Evolutionary conservation across 768 basidiomycete species (phyloP).

Genomic region (Podaxis pistillaris): DNA sequence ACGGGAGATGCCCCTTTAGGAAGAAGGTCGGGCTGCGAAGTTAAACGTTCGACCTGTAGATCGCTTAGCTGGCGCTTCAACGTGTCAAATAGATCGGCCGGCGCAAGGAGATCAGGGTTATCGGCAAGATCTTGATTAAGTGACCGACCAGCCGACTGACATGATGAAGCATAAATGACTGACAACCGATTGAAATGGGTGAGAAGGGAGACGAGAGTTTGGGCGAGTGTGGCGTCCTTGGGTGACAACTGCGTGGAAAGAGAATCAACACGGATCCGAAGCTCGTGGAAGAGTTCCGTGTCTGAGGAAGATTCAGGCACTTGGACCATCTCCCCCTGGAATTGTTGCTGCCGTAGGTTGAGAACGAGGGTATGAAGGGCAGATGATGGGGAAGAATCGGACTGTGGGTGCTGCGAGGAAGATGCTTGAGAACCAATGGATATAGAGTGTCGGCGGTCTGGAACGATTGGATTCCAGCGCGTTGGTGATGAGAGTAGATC

Average conservation of each 20-base stretch:
- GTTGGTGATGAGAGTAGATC: constrained; percentile 58
- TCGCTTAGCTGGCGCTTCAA: constrained; percentile 70
- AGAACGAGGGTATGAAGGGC: constrained; percentile 62
- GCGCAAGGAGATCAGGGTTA: constrained; percentile 24
- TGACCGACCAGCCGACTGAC: constrained; percentile 17
- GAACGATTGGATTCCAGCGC: constrained; percentile 53
- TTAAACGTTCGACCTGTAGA: constrained; percentile 56
- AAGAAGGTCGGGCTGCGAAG: constrained; percentile 36
- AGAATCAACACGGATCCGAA: constrained; percentile 51
- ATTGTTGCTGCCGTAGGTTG: constrained; percentile 55
- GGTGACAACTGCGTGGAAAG: constrained; percentile 41
- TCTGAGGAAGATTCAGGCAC: constrained; percentile 39
- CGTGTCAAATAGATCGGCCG: constrained; percentile 50
- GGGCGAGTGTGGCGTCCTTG: constrained; percentile 62
- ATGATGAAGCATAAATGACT: constrained; percentile 31
- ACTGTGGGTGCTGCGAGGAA: constrained; percentile 26
- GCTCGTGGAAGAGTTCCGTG: constrained; percentile 55
- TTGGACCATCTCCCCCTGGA: constrained; percentile 46
- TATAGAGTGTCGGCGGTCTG: constrained; percentile 62
- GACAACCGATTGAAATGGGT: constrained; percentile 67
- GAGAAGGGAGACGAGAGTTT: constrained; percentile 67
- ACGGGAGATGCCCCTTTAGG: constrained; percentile 41
- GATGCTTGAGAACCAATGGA: constrained; percentile 40
- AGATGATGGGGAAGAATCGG: constrained; percentile 38
- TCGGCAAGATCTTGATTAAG: constrained; percentile 2